Percentiles rank a stretch among this genome's conserved stretches.
Evolutionary conservation across 768 basidiomycete genomes (phyloP).

Genomic region (Boletus tomentosulus): DNA sequence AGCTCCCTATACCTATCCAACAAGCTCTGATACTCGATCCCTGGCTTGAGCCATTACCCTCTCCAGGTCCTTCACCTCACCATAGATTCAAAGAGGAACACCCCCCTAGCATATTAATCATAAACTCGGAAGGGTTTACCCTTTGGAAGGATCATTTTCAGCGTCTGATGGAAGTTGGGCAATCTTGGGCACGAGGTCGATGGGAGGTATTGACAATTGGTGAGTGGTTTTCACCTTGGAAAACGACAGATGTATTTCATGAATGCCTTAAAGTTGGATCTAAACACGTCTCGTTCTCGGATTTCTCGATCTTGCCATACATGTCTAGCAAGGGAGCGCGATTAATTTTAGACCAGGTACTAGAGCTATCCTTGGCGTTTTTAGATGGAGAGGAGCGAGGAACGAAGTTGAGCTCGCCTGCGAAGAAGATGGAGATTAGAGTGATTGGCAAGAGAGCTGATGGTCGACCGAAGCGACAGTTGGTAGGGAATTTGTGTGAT

Average conservation of each 20-base stretch:
- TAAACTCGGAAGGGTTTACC: slow-evolving; percentile 77
- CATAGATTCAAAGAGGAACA: slow-evolving; percentile 1
- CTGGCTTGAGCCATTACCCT: slow-evolving; percentile 75
- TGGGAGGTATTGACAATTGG: slow-evolving; percentile 47
- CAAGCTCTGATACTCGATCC: slow-evolving; percentile 72
- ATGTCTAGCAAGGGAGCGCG: slow-evolving; percentile 16
- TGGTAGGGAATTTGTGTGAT: slow-evolving; percentile 20
- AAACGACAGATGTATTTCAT: not conserved
- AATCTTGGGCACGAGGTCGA: slow-evolving; percentile 49
- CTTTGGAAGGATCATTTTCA: slow-evolving; percentile 75
- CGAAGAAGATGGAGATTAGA: slow-evolving; percentile 21
- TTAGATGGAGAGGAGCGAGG: slow-evolving; percentile 13
- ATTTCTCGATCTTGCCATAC: slow-evolving; percentile 24
- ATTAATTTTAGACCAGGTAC: slow-evolving; percentile 20
- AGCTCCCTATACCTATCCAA: slow-evolving; percentile 47
- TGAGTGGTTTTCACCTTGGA: slow-evolving; percentile 20
- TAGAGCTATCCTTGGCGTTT: slow-evolving; percentile 20
- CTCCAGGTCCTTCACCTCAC: slow-evolving; percentile 44
- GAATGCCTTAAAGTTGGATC: slow-evolving; percentile 15
- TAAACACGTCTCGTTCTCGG: slow-evolving; percentile 28
- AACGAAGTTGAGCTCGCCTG: not conserved
- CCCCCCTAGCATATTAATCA: slow-evolving; percentile 50
- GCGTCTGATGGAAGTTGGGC: slow-evolving; percentile 50
- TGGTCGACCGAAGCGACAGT: slow-evolving; percentile 22
- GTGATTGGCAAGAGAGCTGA: slow-evolving; percentile 20